These are phyloP conservation scores for Bipolaris gigantea DNA, from an alignment of 2,329 filamentous ascomycete genomes.

Conservation along the genomic window DNA sequence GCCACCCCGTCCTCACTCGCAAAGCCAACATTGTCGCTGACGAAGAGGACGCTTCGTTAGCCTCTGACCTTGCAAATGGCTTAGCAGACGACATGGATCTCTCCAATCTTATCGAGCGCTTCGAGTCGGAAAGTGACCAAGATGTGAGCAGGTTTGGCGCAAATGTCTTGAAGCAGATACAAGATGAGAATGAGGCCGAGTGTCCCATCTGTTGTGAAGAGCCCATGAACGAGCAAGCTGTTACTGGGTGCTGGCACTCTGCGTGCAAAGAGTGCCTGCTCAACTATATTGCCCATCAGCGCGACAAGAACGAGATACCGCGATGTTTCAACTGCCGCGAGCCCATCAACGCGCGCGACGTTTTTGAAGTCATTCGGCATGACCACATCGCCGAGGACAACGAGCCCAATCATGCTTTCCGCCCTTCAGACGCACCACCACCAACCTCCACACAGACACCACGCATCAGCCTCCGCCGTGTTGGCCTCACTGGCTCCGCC, in stretches of 20 bases:
- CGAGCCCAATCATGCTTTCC: slow-evolving; percentile 48
- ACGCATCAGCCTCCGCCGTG: slow-evolving; percentile 62
- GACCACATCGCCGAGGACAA: slow-evolving; percentile 56
- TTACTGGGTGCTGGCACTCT: slow-evolving; percentile 97
- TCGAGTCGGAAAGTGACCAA: slow-evolving; percentile 65
- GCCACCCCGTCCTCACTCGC: slow-evolving; percentile 85
- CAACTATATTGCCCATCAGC: slow-evolving; percentile 85
- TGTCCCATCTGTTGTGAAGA: slow-evolving; percentile 95
- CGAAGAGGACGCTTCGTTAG: slow-evolving; percentile 78
- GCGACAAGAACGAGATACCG: slow-evolving; percentile 71
- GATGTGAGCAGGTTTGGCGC: slow-evolving; percentile 77
- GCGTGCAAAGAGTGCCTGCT: slow-evolving; percentile 93
- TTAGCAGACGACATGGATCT: slow-evolving; percentile 96
- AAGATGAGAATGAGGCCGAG: slow-evolving; percentile 83
- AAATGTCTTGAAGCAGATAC: slow-evolving; percentile 86
- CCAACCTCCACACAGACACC: slow-evolving; percentile 38
- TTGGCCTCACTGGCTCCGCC: slow-evolving; percentile 73
- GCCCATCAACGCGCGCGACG: slow-evolving; percentile 75
- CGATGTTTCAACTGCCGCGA: slow-evolving; percentile 91
- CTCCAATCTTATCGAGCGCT: slow-evolving; percentile 78
- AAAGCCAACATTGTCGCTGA: slow-evolving; percentile 84
- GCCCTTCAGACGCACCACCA: slow-evolving; percentile 28
- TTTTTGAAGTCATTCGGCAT: slow-evolving; percentile 90
- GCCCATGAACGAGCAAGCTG: slow-evolving; percentile 90
- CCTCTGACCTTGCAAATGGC: slow-evolving; percentile 76